Percentiles rank a stretch among this genome's conserved stretches.
phyloP scores from a whole-genome alignment of 106 monocot species.

The Agapanthus africanus region DNA sequence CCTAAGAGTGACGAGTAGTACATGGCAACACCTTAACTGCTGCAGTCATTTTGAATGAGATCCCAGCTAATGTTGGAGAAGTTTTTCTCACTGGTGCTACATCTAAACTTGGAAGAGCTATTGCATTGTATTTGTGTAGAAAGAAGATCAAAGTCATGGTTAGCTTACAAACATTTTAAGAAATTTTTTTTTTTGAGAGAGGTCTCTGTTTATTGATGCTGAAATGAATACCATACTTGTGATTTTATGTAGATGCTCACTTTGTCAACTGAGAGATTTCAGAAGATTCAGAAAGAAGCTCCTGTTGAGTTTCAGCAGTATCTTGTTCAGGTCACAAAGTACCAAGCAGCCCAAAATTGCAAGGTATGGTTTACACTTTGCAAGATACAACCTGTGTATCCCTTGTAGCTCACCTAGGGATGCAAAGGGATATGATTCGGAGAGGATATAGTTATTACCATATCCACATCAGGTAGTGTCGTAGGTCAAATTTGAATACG shows the following conservation, averaged over 20 bases:
- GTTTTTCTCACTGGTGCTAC: constrained; percentile 92
- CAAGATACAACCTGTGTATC: no score
- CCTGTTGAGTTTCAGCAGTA: constrained; percentile 41
- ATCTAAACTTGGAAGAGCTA: constrained; percentile 87
- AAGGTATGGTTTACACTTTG: no score
- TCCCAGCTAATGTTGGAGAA: constrained; percentile 56
- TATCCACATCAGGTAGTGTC: no score
- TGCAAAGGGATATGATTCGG: no score
- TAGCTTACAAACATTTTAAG: background rate
- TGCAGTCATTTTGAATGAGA: constrained; percentile 71
- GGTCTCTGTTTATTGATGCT: no score
- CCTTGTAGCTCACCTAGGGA: no score
- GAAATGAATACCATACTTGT: no score
- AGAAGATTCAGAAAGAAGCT: constrained; percentile 57
- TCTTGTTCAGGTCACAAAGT: constrained; percentile 68
- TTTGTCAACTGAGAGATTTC: constrained; percentile 51
- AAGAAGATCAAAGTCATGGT: constrained; percentile 81
- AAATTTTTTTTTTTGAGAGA: no score
- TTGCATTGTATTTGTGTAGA: constrained; percentile 73
- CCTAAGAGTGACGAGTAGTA: constrained; percentile 62
- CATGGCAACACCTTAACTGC: constrained; percentile 95
- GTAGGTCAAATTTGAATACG: no score
- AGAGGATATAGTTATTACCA: no score
- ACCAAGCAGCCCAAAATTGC: no score
- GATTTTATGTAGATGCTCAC: constrained; percentile 45